A percentile compares a stretch with the other conserved stretches of the same genome.
These are phyloP conservation scores for Agrocybe pediades DNA, from an alignment of 768 basidiomycete genomes.

Conservation along the genomic window DNA sequence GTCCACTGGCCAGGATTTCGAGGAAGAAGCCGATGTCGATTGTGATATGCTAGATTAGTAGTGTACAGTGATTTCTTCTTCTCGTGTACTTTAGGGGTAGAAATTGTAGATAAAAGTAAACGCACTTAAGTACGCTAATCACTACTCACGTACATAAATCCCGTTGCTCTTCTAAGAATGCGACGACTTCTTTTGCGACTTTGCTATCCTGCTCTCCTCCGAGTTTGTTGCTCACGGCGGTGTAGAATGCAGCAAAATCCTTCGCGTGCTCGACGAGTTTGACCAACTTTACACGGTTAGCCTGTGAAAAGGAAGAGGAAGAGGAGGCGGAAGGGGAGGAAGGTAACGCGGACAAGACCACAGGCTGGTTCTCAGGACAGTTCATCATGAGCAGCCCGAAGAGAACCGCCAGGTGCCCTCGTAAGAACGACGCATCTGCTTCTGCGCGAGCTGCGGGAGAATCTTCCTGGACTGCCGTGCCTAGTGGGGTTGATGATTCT, in stretches of 20 bases:
- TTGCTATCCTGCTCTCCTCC: constrained; percentile 38
- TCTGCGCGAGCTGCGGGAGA: constrained; percentile 24
- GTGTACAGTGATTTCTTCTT: not conserved
- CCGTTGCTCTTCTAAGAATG: constrained; percentile 49
- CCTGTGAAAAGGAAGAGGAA: not conserved
- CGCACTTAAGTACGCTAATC: not conserved
- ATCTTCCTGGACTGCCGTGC: constrained; percentile 17
- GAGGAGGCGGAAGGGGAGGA: not conserved
- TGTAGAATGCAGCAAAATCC: constrained; percentile 52
- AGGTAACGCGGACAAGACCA: constrained; percentile 28
- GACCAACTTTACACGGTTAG: constrained; percentile 27
- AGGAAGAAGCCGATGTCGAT: no score
- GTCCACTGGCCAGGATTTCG: no score
- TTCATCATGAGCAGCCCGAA: constrained; percentile 58
- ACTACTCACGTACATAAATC: constrained; percentile 18
- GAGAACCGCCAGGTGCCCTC: constrained; percentile 75
- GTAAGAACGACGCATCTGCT: constrained; percentile 55
- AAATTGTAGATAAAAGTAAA: no score
- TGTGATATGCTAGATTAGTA: no score
- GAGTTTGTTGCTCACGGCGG: constrained; percentile 22
- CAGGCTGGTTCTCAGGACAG: constrained; percentile 33
- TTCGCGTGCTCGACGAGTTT: constrained; percentile 44
- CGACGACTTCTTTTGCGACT: constrained; percentile 51
- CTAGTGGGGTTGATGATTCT: constrained; percentile 19
- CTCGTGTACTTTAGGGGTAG: not conserved